Evolutionary conservation across 495 filamentous ascomycete species (phyloP), one percentile per base, ranked within the genome.

Genomic region (Xylaria curta): DNA sequence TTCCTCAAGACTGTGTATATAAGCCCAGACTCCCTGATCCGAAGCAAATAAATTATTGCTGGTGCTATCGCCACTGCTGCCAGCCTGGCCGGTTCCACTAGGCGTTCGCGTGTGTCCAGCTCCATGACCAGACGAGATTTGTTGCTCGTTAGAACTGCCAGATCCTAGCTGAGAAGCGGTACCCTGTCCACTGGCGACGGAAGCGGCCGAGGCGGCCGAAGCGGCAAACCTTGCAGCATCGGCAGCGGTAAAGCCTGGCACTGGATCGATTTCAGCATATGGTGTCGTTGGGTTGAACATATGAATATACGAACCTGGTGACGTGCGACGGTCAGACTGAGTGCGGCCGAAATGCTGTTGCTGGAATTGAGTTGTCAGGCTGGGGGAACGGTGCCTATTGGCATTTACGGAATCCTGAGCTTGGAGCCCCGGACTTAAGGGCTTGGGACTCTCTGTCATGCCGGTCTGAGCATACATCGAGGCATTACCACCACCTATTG

Each of bases 371-470:
- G 90, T 88, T 9, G 87, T 87, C 70, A 94, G 78, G 72, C 89
- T 89, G 13, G 93, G 92, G 8, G 93, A 94, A 68, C 92, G 87
- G 65, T 90, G 87, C 36, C 89, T 87, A 72, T 86, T 87, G 36
- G 87, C 76, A 68, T 78, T 81, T 33, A 79, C 74, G 47, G 83
- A 68, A 59, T 89, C 88, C 56, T 89, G 87, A 36, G 87, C 84
- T 60, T 89, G 87, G 53, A 86, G 81, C 24, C 88, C 88, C 4
- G 94, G 94, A 44, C 94, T 97, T 42, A 97, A 83, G 4, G 94
- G 93, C 77, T 93, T 95, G 0, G 94, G 93, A 73, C 92, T 95
- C 77, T 97, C 94, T 4, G 91, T 94, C 86, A 97, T 92, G 68
- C 86, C 85, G 66, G 82, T 85, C 70, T 93, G 89, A 19, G 90